Evolutionary conservation across 768 basidiomycete genomes (phyloP).

Genomic region (Leccinellum rugosiceps): DNA sequence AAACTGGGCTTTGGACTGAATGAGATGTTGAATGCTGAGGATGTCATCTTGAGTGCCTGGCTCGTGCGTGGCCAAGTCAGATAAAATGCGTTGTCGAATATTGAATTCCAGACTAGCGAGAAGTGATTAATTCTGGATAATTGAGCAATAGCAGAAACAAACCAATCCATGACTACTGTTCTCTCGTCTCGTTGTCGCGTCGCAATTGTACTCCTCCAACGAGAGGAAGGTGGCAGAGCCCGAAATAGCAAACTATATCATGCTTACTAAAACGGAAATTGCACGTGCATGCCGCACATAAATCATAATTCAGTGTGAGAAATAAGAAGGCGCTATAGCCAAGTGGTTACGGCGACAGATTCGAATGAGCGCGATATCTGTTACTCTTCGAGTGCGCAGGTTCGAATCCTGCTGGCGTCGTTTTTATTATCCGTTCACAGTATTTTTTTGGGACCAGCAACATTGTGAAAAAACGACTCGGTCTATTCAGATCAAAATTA

Average conservation of each 20-base stretch:
- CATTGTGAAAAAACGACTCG: no score
- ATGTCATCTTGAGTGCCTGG: slow-evolving; percentile 47
- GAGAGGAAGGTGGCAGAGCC: neutral
- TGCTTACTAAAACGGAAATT: slow-evolving; percentile 5
- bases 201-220: no score
- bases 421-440: slow-evolving; percentile 1
- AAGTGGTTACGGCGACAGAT: slow-evolving; percentile 80
- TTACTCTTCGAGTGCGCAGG: slow-evolving; percentile 40
- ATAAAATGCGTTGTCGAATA: slow-evolving; percentile 70
- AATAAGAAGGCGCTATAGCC: slow-evolving; percentile 50
- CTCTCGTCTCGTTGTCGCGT: no score
- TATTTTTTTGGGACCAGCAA: neutral
- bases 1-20: slow-evolving; percentile 60
- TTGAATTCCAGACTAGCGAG: slow-evolving; percentile 66
- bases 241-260: neutral
- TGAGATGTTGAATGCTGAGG: slow-evolving; percentile 48
- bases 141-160: slow-evolving; percentile 13
- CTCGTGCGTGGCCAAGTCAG: slow-evolving; percentile 65
- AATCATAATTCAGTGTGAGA: no score
- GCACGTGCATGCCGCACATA: neutral
- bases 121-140: neutral
- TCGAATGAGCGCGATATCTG: slow-evolving; percentile 42
- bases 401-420: slow-evolving; percentile 43
- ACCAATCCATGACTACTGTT: slow-evolving; percentile 46
- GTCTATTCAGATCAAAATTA: no score